Conservation (phyloP, 331 rosid genomes). For the Erythrophleum ivorense region DNA sequence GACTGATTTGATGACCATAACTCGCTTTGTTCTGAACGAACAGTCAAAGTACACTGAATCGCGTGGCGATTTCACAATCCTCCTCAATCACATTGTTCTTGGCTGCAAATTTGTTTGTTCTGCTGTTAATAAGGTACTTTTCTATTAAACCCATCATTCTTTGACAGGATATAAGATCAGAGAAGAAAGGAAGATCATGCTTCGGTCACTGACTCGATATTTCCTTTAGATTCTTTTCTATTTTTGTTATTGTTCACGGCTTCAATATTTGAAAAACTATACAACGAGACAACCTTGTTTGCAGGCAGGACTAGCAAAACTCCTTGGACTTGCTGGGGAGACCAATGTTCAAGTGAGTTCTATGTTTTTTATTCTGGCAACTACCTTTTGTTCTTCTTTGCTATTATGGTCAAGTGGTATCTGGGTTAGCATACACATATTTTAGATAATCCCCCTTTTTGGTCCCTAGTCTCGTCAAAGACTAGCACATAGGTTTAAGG, state of each 20-base stretch:
- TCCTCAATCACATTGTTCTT: constrained; percentile 83
- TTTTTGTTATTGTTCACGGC: too few relatives aligned
- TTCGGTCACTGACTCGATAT: too few relatives aligned
- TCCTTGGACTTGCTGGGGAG: constrained; percentile 95
- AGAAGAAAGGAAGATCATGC: too few relatives aligned
- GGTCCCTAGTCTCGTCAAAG: too few relatives aligned
- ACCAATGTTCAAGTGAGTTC: constrained; percentile 77
- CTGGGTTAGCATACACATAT: neutral
- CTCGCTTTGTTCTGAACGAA: constrained; percentile 83
- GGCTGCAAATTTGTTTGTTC: constrained; percentile 94
- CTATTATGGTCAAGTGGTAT: too few relatives aligned
- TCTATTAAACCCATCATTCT: too few relatives aligned
- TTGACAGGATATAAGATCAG: too few relatives aligned
- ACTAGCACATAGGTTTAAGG: too few relatives aligned
- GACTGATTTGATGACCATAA: constrained; percentile 95
- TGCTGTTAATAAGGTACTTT: constrained; percentile 75
- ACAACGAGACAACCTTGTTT: neutral
- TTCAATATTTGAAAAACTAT: neutral
- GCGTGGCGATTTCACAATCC: constrained; percentile 91
- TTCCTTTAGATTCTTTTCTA: neutral
- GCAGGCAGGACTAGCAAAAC: constrained; percentile 95
- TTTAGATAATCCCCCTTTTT: too few relatives aligned
- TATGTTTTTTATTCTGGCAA: constrained; percentile 12
- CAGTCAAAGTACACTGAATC: constrained; percentile 80
- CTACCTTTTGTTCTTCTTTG: too few relatives aligned